A percentile compares a stretch with the other conserved stretches of the same genome.
phyloP scores from a whole-genome alignment of 73 alveolate genomes.

The Paramecium tetraurelia region DNA sequence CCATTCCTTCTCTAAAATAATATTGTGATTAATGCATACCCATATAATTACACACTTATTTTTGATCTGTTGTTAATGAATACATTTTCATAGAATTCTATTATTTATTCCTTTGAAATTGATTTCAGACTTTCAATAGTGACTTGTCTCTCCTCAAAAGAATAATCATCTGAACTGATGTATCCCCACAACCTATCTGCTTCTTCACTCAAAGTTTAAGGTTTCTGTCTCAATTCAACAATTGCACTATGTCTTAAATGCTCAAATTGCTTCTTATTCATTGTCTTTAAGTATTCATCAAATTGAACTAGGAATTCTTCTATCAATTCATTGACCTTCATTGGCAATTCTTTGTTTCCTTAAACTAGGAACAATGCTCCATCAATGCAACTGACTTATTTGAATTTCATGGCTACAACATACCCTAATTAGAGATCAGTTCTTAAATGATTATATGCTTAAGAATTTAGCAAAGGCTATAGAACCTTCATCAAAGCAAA shows the following conservation, averaged over 20 bases:
- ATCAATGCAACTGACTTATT: background rate
- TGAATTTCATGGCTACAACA: slow-evolving; percentile 45
- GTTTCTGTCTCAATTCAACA: slow-evolving; percentile 1
- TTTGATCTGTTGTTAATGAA: background rate
- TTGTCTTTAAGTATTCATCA: background rate
- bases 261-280: background rate
- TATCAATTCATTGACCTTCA: background rate
- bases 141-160: background rate
- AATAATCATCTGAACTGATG: background rate
- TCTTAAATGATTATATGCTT: slow-evolving; percentile 26
- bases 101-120: background rate
- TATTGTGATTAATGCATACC: background rate
- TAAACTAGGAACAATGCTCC: slow-evolving; percentile 14
- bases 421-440: slow-evolving; percentile 29
- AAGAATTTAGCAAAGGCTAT: background rate
- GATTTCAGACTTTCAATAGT: background rate
- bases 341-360: slow-evolving; percentile 6
- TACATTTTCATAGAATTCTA: background rate
- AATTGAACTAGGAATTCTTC: background rate
- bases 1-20: slow-evolving; percentile 37
- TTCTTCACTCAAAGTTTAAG: slow-evolving; percentile 11
- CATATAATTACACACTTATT: slow-evolving; percentile 24
- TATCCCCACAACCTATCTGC: slow-evolving; percentile 14
- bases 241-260: slow-evolving; percentile 11
- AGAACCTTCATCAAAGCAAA: background rate